Evolutionary conservation across 306 rosid genomes (phyloP), one percentile per base, ranked within the genome.

Genomic region (Rosa rugosa): DNA sequence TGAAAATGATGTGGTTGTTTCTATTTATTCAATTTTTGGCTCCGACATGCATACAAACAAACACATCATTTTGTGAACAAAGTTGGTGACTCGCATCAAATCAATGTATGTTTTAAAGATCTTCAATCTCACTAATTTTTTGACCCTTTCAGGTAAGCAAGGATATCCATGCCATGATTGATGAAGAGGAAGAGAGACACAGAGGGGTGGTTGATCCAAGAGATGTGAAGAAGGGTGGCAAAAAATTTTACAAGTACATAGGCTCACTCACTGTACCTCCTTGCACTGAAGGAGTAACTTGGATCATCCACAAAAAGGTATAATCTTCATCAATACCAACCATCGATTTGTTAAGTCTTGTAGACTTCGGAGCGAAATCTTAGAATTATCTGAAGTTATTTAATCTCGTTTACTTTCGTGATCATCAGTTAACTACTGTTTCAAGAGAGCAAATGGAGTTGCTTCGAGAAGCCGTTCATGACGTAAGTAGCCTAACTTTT

Each of bases 231-330:
- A 36, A 5, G 47, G 25, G 71, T 36, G 82, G 49, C 22, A 12
- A 7, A 13, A 8, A 57, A 47, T 77, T 62, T 36, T 86, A 77
- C 38, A 77, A 82, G 78, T 86, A 86, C 40, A 47, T 77, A 69
- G 86, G 86, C 22, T 86, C 86, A 36, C 80, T 86, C 70, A 86
- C 89, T 41, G 78, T 81, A 27, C 89, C 86, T 53, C 89, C 86
- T 23, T 86, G 89, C 38, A 42, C 84, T 18, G 86, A 83, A 74
- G 89, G 85, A 31, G 86, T 86, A 53, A 83, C 73, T 56, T 86
- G 89, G 89, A 86, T 77, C 56, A 69, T 86, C 42, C 78, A 71
- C 50, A 41, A 74, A 63, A 47, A 65, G 89, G 89, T 84, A 44
- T 41, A 5, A 12, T 27, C 42, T 31, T 63, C 69, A 31, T 31